Evolutionary conservation across 768 basidiomycete species (phyloP), one percentile per base, ranked within the genome.

Genomic region (Lanmaoa pseudosensibilis): DNA sequence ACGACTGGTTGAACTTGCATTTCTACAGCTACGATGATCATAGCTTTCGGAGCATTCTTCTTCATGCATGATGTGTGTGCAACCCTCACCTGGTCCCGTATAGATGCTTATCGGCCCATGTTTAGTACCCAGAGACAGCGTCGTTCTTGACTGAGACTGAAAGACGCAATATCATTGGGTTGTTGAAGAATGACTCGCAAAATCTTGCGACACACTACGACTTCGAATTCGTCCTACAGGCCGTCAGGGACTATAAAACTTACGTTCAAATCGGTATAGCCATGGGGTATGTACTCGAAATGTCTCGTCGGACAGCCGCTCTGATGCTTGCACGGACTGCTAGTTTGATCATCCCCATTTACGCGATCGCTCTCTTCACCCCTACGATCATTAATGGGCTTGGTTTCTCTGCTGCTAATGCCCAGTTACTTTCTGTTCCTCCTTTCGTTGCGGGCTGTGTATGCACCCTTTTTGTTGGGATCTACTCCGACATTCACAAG

Each of bases 51-150:
- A 2, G 58, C 68, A 21, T 84, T 75, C 66, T 84, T 81, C 65
- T 75, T 75, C 65, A 80, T 86, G 73, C 69, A 83, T 55, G 83
- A 85, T 67, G 81, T 80, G 33, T 18, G 50, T 12, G 3, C 9
- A 33, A 19, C 4, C 15, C 33, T 33, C 32, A 21, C 7, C 19
- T 19, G 25, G 62, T 25, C 46, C 58, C 5, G 32, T 60, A 19
- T 63, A 45, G 40, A 30, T 46, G 16, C 52, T 54, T 9, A 63
- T 38, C 7, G n/a, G n/a, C n/a, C 25, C 2, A 18, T 46, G 15
- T 23, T 2, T 56, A 82, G 80, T 84, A 80, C 66, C 83, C 84
- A 25, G 78, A 80, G 59, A 86, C 83, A 2, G 84, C 84, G 12
- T 74, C 69, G 23, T 86, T 85, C 71, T 68, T 85, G 54, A 78